Evolutionary conservation across 2,329 filamentous ascomycete genomes (phyloP).

Genomic region (Zalaria sp.): DNA sequence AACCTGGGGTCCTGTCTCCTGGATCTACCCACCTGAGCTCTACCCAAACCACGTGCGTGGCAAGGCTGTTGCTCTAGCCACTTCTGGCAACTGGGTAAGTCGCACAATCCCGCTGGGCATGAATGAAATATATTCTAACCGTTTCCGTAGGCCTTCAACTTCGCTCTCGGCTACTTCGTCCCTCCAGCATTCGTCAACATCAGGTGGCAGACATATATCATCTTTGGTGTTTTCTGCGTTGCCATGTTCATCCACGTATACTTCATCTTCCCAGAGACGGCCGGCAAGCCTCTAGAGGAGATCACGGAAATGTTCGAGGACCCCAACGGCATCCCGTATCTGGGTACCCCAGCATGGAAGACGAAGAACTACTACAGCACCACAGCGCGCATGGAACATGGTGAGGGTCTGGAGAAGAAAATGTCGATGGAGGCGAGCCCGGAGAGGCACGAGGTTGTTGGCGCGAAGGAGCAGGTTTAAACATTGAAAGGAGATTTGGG

Average conservation of each 20-base stretch:
- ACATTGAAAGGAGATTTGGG: no score
- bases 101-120: neutral
- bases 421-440: constrained; percentile 7
- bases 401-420: constrained; percentile 10
- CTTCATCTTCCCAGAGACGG: constrained; percentile 53
- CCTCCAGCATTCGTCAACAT: constrained; percentile 46
- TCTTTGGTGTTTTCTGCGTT: constrained; percentile 61
- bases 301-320: constrained; percentile 56
- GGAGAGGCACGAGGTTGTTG: constrained; percentile 5
- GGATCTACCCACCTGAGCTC: constrained; percentile 38
- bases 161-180: constrained; percentile 35
- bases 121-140: no score
- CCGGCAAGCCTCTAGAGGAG: constrained; percentile 62
- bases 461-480: neutral
- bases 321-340: constrained; percentile 23
- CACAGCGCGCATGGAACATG: constrained; percentile 10
- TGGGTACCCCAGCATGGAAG: constrained; percentile 45
- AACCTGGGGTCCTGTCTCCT: constrained; percentile 46
- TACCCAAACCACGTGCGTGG: constrained; percentile 49
- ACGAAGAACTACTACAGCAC: constrained; percentile 13
- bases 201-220: constrained; percentile 48
- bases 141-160: neutral
- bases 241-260: constrained; percentile 55
- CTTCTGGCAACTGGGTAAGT: constrained; percentile 43
- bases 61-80: constrained; percentile 48